These are phyloP conservation scores for Kluyveromyces aestuarii DNA, from an alignment of 805 yeast species.

Conservation along the genomic window DNA sequence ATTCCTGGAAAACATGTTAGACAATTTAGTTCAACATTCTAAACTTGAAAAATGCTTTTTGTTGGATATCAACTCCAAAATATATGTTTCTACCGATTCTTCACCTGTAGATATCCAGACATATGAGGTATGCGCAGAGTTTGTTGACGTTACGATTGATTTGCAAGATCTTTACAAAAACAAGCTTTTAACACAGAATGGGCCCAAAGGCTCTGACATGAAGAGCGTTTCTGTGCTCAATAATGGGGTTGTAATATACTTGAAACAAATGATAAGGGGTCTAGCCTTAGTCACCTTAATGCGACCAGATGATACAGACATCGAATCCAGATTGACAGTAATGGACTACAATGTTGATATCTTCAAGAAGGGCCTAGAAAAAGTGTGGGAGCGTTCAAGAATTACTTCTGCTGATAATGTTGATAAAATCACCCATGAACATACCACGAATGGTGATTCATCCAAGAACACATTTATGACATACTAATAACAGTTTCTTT, in stretches of 20 bases:
- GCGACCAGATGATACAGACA: constrained; percentile 49
- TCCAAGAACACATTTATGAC: background rate
- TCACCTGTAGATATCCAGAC: constrained; percentile 93
- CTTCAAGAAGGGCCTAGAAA: constrained; percentile 66
- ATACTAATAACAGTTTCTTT: background rate
- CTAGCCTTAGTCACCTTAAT: constrained; percentile 83
- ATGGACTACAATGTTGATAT: constrained; percentile 84
- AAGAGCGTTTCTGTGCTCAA: constrained; percentile 68
- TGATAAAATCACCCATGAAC: background rate
- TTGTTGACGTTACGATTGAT: constrained; percentile 89
- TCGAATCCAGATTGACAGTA: constrained; percentile 46
- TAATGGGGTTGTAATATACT: constrained; percentile 74
- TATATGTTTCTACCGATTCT: constrained; percentile 92
- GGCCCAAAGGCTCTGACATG: constrained; percentile 17
- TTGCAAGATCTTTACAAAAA: constrained; percentile 59
- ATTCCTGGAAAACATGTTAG: constrained; percentile 77
- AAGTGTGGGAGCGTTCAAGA: constrained; percentile 39
- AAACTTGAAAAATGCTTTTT: constrained; percentile 88
- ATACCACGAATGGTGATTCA: background rate
- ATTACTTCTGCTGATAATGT: constrained; percentile 2
- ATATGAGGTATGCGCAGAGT: constrained; percentile 95
- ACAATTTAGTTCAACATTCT: constrained; percentile 78
- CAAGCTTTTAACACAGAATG: constrained; percentile 8
- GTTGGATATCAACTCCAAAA: constrained; percentile 86
- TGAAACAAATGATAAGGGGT: constrained; percentile 89